Evolutionary conservation across 139 green algal species (phyloP).

Genomic region (Bryopsis sp.): DNA sequence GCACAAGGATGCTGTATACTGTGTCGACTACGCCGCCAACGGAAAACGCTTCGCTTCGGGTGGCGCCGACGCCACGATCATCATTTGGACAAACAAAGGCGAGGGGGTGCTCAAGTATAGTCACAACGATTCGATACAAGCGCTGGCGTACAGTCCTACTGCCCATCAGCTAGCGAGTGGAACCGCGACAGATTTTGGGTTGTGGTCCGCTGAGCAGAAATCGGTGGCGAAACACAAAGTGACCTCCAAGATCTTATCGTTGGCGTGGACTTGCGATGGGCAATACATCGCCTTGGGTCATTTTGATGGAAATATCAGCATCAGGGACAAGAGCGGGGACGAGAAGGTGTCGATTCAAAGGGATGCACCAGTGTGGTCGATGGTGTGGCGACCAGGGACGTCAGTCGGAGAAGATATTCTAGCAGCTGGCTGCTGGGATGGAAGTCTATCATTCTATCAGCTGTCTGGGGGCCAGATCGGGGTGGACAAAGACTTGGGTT

Average conservation of each 20-base stretch:
- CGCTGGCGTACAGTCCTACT: slow-evolving; percentile 69
- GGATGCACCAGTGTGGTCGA: slow-evolving; percentile 53
- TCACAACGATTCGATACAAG: slow-evolving; percentile 69
- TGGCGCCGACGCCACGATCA: slow-evolving; percentile 74
- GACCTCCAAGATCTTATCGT: slow-evolving; percentile 43
- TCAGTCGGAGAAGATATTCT: slow-evolving; percentile 25
- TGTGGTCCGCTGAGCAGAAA: slow-evolving; percentile 79
- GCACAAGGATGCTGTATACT: slow-evolving; percentile 74
- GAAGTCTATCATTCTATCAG: slow-evolving; percentile 60
- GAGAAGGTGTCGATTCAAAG: slow-evolving; percentile 40
- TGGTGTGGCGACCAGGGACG: slow-evolving; percentile 50
- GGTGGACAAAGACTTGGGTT: too few relatives aligned
- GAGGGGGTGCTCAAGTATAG: slow-evolving; percentile 78
- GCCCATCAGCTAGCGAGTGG: slow-evolving; percentile 71
- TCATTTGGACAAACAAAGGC: slow-evolving; percentile 80
- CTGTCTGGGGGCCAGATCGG: too few relatives aligned
- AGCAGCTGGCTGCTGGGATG: slow-evolving; percentile 62
- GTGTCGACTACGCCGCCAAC: slow-evolving; percentile 61
- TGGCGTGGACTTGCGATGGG: slow-evolving; percentile 68
- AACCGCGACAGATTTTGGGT: slow-evolving; percentile 61
- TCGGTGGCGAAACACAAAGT: slow-evolving; percentile 79
- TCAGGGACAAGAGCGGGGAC: slow-evolving; percentile 58
- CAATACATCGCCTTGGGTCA: slow-evolving; percentile 62
- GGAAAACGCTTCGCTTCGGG: slow-evolving; percentile 75
- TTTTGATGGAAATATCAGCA: slow-evolving; percentile 57